Evolutionary conservation across 2,329 filamentous ascomycete species (phyloP), one percentile per base, ranked within the genome.

Genomic region (Ilyonectria robusta): DNA sequence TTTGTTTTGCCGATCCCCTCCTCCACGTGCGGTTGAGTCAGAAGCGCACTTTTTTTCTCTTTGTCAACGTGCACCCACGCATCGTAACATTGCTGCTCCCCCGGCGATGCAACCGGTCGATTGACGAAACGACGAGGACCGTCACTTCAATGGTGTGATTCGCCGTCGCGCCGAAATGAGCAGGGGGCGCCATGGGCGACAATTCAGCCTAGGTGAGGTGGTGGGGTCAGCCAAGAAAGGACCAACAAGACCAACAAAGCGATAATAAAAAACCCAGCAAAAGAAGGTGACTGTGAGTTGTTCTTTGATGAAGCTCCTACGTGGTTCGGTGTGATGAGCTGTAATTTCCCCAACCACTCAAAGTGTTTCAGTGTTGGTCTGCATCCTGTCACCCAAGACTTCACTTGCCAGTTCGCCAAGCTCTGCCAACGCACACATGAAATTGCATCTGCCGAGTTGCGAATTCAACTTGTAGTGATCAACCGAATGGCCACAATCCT

Each of bases 191-290:
- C 33, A 40, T 42, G 13, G 19, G 26, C 46, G 44, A 46, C 55
- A 37, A 64, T 56, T 48, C 47, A 55, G 46, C 15, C 58, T 56
- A 62, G 56, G 40, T 62, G 56, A 62, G 56, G 40, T 62, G 56
- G 47, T 54, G 62, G 58, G 50, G 59, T 55, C 31, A 15, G 66
- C 57, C 47, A 50, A 57, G 46, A 58, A 23, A 23, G n/a, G 42
- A 33, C 37, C 17, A 11, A 37, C 40, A 23, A 61, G 37, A 7
- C n/a, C 40, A n/a, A 42, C n/a, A n/a, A 42, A 9, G 8, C 31
- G 11, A 9, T 33, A 33, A 33, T 11, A 9, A 9, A 33, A n/a
- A n/a, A n/a, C 15, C 40, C 15, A 7, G 40, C 40, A 42, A 21
- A 21, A n/a, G 40, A 15, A 42, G 40, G 15, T 42, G 15, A 42